These are phyloP conservation scores for Fusarium nelsonii DNA, from an alignment of 2,329 filamentous ascomycete species.

Conservation along the genomic window DNA sequence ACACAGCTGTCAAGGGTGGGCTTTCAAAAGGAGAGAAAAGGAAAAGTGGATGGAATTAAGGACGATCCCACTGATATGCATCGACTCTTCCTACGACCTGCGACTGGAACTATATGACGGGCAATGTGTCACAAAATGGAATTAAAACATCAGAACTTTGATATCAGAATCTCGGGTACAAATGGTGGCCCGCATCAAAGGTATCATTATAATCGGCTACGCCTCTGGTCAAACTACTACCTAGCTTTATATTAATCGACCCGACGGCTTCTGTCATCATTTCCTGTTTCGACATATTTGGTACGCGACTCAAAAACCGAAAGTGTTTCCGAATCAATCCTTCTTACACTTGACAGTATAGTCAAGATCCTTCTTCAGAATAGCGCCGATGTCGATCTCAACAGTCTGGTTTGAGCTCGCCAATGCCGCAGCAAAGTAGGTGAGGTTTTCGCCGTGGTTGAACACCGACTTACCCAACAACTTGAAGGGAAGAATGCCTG, in stretches of 20 bases:
- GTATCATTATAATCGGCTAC: constrained; percentile 52
- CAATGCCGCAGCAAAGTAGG: constrained; percentile 69
- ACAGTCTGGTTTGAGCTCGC: constrained; percentile 64
- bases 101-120: constrained; percentile 6
- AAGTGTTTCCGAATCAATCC: constrained; percentile 8
- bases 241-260: constrained; percentile 32
- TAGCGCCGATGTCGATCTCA: constrained; percentile 63
- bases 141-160: constrained; percentile 28
- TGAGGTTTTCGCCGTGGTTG: constrained; percentile 64
- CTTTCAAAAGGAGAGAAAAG: constrained; percentile 50
- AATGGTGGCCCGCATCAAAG: constrained; percentile 43
- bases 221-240: constrained; percentile 35
- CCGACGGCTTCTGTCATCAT: constrained; percentile 1
- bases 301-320: background rate
- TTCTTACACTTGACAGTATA: constrained; percentile 46
- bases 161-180: constrained; percentile 25
- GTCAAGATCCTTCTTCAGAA: constrained; percentile 54
- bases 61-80: background rate
- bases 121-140: constrained; percentile 10
- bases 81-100: background rate
- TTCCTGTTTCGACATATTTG: background rate
- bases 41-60: constrained; percentile 53
- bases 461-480: constrained; percentile 66
- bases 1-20: constrained; percentile 38
- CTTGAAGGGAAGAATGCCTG: constrained; percentile 66